Evolutionary conservation across 1,284 basidiomycete genomes (phyloP), one percentile per base, ranked within the genome.

Genomic region (Schizophyllum commune): DNA sequence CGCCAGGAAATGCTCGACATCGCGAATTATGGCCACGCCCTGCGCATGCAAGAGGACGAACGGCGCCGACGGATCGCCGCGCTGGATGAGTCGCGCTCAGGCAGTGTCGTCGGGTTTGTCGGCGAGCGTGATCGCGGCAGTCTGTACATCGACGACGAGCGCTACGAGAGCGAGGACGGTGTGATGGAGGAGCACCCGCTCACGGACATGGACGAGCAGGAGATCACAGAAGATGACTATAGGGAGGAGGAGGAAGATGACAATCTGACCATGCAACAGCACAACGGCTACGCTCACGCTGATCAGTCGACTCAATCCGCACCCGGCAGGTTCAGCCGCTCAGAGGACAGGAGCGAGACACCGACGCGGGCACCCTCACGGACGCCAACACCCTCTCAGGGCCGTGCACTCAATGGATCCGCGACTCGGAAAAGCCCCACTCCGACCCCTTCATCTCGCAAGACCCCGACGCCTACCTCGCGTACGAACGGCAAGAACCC

Each of bases 1-100:
- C 79, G 84, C 63, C 77, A 85, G 70, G 89, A 91, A 72, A 91
- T 91, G 89, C 70, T 91, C 59, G 88, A 91, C 68, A 91, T 91
- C 64, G 89, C 89, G 55, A 91, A 85, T 72, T 91, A 88, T 66
- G 89, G 89, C 0, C 86, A 91, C 68, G 75, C 72, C 52, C 69
- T 79, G 34, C 69, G 73, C 47, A 65, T 65, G 60, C 61, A 64
- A 54, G 69, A 72, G 62, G 68, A 69, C 58, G 65, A 63, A 57
- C 62, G 70, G 19, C 69, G 65, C 54, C 68, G 60, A 13, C 61
- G 68, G 22, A 64, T 66, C 20, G 63, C 68, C 8, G 61, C 68
- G 17, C 64, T 71, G 20, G 71, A 74, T 34, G 68, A 69, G 47
- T 57, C 61, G 27, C 65, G 66, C 54, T 59, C 64, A 67, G 63